A percentile compares a stretch with the other conserved stretches of the same genome.
These are phyloP conservation scores for Ceratocystis variospora DNA, from an alignment of 2,329 filamentous ascomycete genomes.

Conservation along the genomic window DNA sequence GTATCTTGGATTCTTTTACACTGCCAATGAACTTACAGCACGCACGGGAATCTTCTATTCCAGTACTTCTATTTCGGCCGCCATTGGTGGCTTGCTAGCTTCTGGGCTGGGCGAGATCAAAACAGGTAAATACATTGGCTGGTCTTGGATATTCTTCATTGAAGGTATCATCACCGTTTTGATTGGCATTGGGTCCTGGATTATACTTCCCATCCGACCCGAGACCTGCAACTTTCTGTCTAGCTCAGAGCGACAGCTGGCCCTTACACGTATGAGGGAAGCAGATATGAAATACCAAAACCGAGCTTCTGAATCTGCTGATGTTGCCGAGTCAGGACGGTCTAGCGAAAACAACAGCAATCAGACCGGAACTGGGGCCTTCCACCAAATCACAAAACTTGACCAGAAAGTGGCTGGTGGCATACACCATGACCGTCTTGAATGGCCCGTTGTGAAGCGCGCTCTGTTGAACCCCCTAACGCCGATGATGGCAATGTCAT, in stretches of 20 bases:
- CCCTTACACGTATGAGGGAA: constrained; percentile 21
- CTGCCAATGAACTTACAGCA: constrained; percentile 21
- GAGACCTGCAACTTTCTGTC: constrained; percentile 29
- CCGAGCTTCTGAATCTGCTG: neutral
- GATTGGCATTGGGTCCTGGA: constrained; percentile 26
- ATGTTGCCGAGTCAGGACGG: neutral
- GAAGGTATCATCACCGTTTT: constrained; percentile 28
- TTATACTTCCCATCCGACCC: constrained; percentile 30
- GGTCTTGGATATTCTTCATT: constrained; percentile 36
- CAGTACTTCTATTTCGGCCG: constrained; percentile 53
- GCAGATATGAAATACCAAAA: constrained; percentile 13
- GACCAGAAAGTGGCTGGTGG: neutral
- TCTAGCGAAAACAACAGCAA: neutral
- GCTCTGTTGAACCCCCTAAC: constrained; percentile 22
- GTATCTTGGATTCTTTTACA: constrained; percentile 24
- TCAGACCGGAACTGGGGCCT: neutral
- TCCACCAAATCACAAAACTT: neutral
- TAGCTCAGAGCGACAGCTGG: constrained; percentile 30
- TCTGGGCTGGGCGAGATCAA: constrained; percentile 31
- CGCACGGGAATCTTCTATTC: constrained; percentile 30
- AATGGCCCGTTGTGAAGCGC: constrained; percentile 14
- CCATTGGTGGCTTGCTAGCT: constrained; percentile 40
- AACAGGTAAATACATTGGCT: constrained; percentile 27
- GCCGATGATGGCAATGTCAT: constrained; percentile 20
- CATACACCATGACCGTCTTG: constrained; percentile 12